These are phyloP conservation scores for Penicillium chermesinum DNA, from an alignment of 495 filamentous ascomycete species.

Conservation along the genomic window DNA sequence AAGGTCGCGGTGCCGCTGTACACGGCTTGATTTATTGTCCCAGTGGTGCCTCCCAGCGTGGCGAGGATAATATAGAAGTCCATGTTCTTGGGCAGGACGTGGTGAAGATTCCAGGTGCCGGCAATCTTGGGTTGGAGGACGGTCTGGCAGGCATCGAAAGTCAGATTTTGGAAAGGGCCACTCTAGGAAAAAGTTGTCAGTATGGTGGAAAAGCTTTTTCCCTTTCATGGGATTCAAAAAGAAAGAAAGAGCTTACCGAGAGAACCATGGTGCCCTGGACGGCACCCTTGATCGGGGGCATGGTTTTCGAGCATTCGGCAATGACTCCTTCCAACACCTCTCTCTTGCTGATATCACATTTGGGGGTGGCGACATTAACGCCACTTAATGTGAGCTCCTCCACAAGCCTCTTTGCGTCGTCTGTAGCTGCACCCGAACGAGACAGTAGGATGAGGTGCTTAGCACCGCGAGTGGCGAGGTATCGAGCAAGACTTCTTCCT, in stretches of 20 bases:
- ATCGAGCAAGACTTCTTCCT: neutral
- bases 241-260: neutral
- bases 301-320: neutral
- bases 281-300: neutral
- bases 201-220: too few relatives aligned
- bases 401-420: neutral
- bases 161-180: neutral
- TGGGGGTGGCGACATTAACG: neutral
- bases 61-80: neutral
- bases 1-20: neutral
- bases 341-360: neutral
- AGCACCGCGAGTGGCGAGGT: neutral
- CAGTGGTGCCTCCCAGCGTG: neutral
- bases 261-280: neutral
- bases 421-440: neutral
- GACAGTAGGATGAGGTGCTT: neutral
- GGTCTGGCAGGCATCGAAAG: neutral
- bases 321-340: neutral
- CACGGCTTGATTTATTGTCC: neutral
- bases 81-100: neutral
- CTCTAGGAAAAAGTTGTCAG: too few relatives aligned
- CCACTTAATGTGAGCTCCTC: neutral
- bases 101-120: neutral
- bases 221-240: too few relatives aligned
- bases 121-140: neutral